Conservation (phyloP, 31 red algal species). For the Endocladia muricata region DNA sequence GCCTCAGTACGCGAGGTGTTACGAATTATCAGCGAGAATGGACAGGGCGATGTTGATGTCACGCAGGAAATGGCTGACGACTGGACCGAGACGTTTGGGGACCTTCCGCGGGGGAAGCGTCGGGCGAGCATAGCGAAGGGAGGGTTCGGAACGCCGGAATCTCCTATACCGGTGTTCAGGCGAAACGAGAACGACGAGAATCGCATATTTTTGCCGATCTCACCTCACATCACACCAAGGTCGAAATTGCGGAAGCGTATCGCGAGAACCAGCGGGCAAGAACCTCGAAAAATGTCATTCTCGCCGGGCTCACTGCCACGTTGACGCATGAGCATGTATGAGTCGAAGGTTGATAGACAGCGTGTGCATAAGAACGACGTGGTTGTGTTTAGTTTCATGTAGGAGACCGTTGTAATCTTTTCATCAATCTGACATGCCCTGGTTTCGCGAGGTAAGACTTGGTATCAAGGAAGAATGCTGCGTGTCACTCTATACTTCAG, state of each 20-base stretch:
- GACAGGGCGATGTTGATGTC: conserved; percentile 1
- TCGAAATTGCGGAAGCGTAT: conserved; percentile 38
- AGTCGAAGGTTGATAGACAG: no score
- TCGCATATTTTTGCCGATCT: conserved; percentile 9
- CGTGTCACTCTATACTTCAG: no score
- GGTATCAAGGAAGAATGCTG: no score
- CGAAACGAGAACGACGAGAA: not conserved
- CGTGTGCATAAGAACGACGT: no score
- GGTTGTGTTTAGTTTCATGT: no score
- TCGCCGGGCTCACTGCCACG: no score
- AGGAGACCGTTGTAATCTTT: no score
- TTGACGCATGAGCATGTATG: no score
- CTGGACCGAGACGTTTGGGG: conserved; percentile 11
- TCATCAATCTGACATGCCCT: no score
- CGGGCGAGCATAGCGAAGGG: not conserved
- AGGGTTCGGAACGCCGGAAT: no score
- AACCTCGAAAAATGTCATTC: not conserved
- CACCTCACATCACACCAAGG: conserved; percentile 27
- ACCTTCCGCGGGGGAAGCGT: not conserved
- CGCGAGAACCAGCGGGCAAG: conserved; percentile 1
- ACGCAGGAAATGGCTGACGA: conserved; percentile 14
- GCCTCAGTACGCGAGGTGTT: conserved; percentile 10
- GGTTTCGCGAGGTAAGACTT: no score
- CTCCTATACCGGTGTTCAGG: not conserved
- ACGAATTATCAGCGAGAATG: conserved; percentile 1